A percentile compares a stretch with the other conserved stretches of the same genome.
These are phyloP conservation scores for Penicillium maclennaniae DNA, from an alignment of 495 filamentous ascomycete genomes.

Conservation along the genomic window DNA sequence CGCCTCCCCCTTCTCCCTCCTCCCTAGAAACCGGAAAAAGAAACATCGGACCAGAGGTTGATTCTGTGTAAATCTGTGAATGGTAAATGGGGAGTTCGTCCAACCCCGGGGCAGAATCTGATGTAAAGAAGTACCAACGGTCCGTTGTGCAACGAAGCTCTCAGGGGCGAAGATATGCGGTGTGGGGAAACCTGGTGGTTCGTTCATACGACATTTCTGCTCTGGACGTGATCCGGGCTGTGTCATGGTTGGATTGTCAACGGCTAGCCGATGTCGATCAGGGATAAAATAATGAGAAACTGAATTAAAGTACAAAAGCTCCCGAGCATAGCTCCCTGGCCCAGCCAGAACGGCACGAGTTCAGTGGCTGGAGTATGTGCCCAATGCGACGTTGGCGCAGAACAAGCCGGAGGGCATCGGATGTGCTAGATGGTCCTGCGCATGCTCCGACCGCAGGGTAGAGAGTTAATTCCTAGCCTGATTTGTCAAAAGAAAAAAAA, in stretches of 20 bases:
- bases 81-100: not conserved
- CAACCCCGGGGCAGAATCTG: not conserved
- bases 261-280: not conserved
- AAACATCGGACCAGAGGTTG: not conserved
- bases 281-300: not conserved
- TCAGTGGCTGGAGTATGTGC: slow-evolving; percentile 10
- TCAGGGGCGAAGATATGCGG: not conserved
- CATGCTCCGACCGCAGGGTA: not conserved
- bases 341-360: not conserved
- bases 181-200: not conserved
- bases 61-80: not conserved
- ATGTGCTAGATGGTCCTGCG: not conserved
- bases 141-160: not conserved
- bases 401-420: not conserved
- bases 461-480: not conserved
- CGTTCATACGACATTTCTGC: not conserved
- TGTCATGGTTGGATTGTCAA: slow-evolving; percentile 3
- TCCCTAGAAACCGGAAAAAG: not conserved
- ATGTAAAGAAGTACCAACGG: not conserved
- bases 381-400: slow-evolving; percentile 10
- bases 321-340: not conserved
- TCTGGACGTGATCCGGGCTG: not conserved
- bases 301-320: not conserved
- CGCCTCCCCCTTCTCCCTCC: slow-evolving; percentile 33
- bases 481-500: not conserved